Evolutionary conservation across 2,329 filamentous ascomycete species (phyloP), one percentile per base, ranked within the genome.

Genomic region (Scedosporium dehoogii): DNA sequence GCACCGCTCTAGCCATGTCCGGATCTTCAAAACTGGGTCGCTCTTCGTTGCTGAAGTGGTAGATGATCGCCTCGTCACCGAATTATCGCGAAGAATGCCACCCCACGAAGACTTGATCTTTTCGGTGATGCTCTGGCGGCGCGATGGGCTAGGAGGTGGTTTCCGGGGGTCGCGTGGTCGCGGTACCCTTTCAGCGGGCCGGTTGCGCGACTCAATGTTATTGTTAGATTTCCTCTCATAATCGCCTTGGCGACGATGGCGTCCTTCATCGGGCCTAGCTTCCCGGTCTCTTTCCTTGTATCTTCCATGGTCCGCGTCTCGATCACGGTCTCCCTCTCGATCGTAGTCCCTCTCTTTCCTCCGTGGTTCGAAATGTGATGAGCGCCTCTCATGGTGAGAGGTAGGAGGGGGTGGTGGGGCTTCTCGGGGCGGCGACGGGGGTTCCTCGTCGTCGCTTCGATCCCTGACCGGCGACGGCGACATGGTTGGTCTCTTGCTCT

Each of bases 1-100:
- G 66, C 77, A 79, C 12, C 70, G 70, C 62, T 78, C 75, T 41
- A 79, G 72, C 77, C 77, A 79, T 53, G 76, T 73, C 57, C 73
- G 72, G 59, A 78, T 72, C 58, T 73, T 74, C 57, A 69, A 69
- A 42, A 77, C 67, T 18, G 76, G 76, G 9, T 72, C 75, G 33
- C 71, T 69, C 58, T 69, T 71, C 51, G 46, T 62, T 48, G 48
- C 57, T 29, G 60, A 18, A 5, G 60, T 33, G 9, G 60, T 62
- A 6, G 60, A 62, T 14, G 60, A 53, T 10, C 60, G 60, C 4
- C 55, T 53, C 16, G 60, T 33, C 23, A 58, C 38, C 5, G 21
- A 29, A 42, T 56, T 56, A 14, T 33, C 59, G 9, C 46, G 46
- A 16, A 61, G 59, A 41, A 61, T 56, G 18, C 55, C 55, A 33